Evolutionary conservation across 1,284 basidiomycete species (phyloP).

Genomic region (Microbotryum lychnidis-dioicae): DNA sequence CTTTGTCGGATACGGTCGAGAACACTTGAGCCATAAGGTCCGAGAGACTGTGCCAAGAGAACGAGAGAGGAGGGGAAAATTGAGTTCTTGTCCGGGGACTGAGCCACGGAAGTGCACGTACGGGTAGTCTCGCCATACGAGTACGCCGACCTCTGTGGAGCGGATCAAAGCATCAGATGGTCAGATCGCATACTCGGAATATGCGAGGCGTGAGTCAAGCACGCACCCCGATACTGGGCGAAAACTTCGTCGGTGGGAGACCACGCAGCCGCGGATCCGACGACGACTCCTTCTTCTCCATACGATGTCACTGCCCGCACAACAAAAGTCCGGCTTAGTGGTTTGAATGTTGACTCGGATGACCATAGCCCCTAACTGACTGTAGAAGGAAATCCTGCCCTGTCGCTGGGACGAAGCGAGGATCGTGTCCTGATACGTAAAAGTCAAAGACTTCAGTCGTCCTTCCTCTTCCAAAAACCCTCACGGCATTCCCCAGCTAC

Average conservation of each 20-base stretch:
- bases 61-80: not conserved
- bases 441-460: not conserved
- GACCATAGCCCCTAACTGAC: not conserved
- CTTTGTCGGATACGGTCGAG: conserved; percentile 69
- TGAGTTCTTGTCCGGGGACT: too few relatives aligned
- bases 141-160: conserved; percentile 65
- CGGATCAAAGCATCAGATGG: not conserved
- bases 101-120: conserved; percentile 26
- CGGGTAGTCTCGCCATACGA: conserved; percentile 75
- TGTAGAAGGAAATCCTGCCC: conserved; percentile 17
- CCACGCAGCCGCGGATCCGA: conserved; percentile 81
- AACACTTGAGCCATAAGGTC: conserved; percentile 77
- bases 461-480: not conserved
- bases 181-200: too few relatives aligned
- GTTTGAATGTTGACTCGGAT: too few relatives aligned
- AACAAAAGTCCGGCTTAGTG: too few relatives aligned
- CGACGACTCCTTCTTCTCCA: conserved; percentile 59
- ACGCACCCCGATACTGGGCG: conserved; percentile 47
- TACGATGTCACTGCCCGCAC: conserved; percentile 50
- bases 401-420: conserved; percentile 27
- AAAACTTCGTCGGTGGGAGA: conserved; percentile 64
- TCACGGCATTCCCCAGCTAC: not conserved
- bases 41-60: conserved; percentile 40
- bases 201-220: conserved; percentile 39
- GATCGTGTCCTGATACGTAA: conserved; percentile 22